A percentile compares a stretch with the other conserved stretches of the same genome.
These are phyloP conservation scores for Hyaloperonospora brassicae DNA, from an alignment of 352 stramenopile species.

Conservation along the genomic window DNA sequence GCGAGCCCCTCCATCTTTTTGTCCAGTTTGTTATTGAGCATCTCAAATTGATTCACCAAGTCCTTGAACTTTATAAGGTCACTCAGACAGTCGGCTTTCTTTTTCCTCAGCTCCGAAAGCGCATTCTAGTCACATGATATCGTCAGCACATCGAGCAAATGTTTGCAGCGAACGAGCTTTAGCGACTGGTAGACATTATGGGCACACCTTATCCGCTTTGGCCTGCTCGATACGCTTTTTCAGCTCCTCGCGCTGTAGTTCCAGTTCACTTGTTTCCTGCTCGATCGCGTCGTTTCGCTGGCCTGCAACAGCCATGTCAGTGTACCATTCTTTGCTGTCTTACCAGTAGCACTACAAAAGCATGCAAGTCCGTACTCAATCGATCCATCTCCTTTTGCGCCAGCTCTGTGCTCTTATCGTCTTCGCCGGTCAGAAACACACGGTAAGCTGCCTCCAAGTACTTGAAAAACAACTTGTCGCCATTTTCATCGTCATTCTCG, in stretches of 20 bases:
- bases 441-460: conserved; percentile 90
- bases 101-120: conserved; percentile 74
- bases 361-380: conserved; percentile 23
- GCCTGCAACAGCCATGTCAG: conserved; percentile 24
- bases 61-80: conserved; percentile 91
- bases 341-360: background rate
- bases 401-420: conserved; percentile 84
- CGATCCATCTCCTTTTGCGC: conserved; percentile 69
- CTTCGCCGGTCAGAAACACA: conserved; percentile 91
- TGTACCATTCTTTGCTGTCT: background rate
- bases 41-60: conserved; percentile 78
- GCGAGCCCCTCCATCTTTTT: conserved; percentile 85
- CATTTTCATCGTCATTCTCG: conserved; percentile 63
- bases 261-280: conserved; percentile 43
- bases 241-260: conserved; percentile 49
- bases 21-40: conserved; percentile 67
- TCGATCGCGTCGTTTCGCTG: conserved; percentile 43
- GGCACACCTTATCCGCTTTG: conserved; percentile 56
- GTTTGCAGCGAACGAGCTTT: background rate
- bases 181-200: conserved; percentile 1
- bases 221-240: conserved; percentile 55
- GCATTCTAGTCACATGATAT: conserved; percentile 20
- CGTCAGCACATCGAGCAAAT: background rate
- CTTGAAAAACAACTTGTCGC: conserved; percentile 90
- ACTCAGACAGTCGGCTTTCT: conserved; percentile 77